A percentile compares a stretch with the other conserved stretches of the same genome.
phyloP scores from a whole-genome alignment of 2,329 filamentous ascomycete genomes.

The Nigrograna mackinnonii region DNA sequence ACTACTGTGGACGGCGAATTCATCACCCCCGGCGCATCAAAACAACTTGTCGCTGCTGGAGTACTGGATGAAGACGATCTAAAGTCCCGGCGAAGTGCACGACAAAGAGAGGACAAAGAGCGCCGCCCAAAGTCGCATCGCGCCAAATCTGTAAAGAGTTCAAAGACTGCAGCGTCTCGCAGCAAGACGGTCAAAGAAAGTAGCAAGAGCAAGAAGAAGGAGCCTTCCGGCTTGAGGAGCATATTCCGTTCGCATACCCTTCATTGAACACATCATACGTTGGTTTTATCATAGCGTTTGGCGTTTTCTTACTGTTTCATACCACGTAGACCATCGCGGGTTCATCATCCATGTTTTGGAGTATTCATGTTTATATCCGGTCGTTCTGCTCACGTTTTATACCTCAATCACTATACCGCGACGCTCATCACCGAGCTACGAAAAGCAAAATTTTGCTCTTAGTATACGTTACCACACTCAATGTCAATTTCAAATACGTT shows the following conservation, averaged over 20 bases:
- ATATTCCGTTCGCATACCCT: constrained; percentile 43
- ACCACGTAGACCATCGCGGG: constrained; percentile 5
- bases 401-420: no score
- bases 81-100: constrained; percentile 39
- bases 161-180: constrained; percentile 22
- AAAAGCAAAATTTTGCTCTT: no score
- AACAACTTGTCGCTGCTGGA: constrained; percentile 49
- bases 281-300: constrained; percentile 13
- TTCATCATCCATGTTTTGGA: neutral
- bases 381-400: no score
- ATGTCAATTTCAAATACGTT: no score
- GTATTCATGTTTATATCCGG: constrained; percentile 1
- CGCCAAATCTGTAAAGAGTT: constrained; percentile 29
- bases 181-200: constrained; percentile 30
- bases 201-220: constrained; percentile 44
- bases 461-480: no score
- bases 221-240: constrained; percentile 45
- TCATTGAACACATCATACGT: constrained; percentile 10
- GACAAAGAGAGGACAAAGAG: constrained; percentile 23
- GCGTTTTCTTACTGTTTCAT: constrained; percentile 5
- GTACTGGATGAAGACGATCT: constrained; percentile 53
- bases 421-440: no score
- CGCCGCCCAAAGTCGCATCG: constrained; percentile 29
- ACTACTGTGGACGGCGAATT: constrained; percentile 69
- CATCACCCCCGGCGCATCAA: constrained; percentile 61